phyloP scores from a whole-genome alignment of 805 yeast species.

The Metschnikowia matae region DNA sequence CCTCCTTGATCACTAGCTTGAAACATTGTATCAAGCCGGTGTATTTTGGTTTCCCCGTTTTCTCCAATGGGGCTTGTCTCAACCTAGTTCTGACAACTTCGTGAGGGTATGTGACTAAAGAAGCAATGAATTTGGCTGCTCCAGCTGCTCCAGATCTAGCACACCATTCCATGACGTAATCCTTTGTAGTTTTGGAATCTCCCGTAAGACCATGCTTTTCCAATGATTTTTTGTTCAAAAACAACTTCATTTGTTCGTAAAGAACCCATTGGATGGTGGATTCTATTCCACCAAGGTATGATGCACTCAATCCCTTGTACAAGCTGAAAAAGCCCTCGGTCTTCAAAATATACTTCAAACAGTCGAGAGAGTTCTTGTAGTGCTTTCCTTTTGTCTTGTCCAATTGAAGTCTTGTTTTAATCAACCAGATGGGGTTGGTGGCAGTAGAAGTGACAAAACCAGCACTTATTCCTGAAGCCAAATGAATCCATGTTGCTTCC shows the following conservation, averaged over 20 bases:
- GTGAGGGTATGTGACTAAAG: slow-evolving; percentile 91
- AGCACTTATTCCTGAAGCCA: slow-evolving; percentile 82
- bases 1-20: slow-evolving; percentile 79
- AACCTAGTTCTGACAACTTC: slow-evolving; percentile 94
- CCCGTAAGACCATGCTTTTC: slow-evolving; percentile 29
- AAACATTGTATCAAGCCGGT: slow-evolving; percentile 88
- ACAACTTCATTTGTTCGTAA: slow-evolving; percentile 86
- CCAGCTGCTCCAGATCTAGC: slow-evolving; percentile 98
- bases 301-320: slow-evolving; percentile 89
- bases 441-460: slow-evolving; percentile 94
- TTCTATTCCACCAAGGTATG: slow-evolving; percentile 90
- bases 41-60: slow-evolving; percentile 78
- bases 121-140: slow-evolving; percentile 89
- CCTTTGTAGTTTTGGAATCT: slow-evolving; percentile 42
- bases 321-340: slow-evolving; percentile 78
- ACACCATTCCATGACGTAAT: slow-evolving; percentile 79
- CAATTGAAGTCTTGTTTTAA: slow-evolving; percentile 89
- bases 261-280: slow-evolving; percentile 94
- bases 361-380: slow-evolving; percentile 84
- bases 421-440: slow-evolving; percentile 96
- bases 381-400: slow-evolving; percentile 67
- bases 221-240: slow-evolving; percentile 52
- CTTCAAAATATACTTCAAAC: slow-evolving; percentile 61
- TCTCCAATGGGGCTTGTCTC: slow-evolving; percentile 82
- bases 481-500: slow-evolving; percentile 82